phyloP scores from a whole-genome alignment of 2,329 filamentous ascomycete genomes.

The Alternaria burnsii region DNA sequence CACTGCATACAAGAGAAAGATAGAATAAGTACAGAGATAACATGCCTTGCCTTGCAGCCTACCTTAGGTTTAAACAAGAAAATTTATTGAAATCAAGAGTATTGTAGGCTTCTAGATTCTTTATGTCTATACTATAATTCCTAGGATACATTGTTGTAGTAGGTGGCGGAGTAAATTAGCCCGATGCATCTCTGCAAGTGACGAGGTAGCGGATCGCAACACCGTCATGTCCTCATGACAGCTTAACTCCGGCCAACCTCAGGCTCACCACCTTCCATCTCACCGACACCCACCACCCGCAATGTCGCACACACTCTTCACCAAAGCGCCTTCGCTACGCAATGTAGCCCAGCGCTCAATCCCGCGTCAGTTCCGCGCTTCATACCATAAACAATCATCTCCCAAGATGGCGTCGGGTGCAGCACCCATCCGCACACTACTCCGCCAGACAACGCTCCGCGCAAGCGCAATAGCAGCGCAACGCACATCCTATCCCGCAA shows the following conservation, averaged over 20 bases:
- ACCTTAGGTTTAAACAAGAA: too few species aligned
- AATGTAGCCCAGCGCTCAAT: conserved; percentile 15
- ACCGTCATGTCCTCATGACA: conserved; percentile 1
- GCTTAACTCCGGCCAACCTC: conserved; percentile 26
- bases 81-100: too few species aligned
- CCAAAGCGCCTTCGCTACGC: conserved; percentile 22
- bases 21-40: too few species aligned
- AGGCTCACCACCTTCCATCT: conserved; percentile 22
- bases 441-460: conserved; percentile 40
- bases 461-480: conserved; percentile 34
- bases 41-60: too few species aligned
- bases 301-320: conserved; percentile 29
- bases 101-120: too few species aligned
- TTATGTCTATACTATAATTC: too few species aligned
- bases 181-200: not conserved
- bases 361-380: conserved; percentile 14
- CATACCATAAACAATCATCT: conserved; percentile 25
- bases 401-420: conserved; percentile 37
- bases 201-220: not conserved
- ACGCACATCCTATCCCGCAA: conserved; percentile 29
- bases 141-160: too few species aligned
- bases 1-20: too few species aligned
- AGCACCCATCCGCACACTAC: conserved; percentile 37
- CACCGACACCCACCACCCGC: conserved; percentile 12
- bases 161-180: not conserved